phyloP scores from a whole-genome alignment of 2,329 filamentous ascomycete genomes.

The Juglanconis oblonga region DNA sequence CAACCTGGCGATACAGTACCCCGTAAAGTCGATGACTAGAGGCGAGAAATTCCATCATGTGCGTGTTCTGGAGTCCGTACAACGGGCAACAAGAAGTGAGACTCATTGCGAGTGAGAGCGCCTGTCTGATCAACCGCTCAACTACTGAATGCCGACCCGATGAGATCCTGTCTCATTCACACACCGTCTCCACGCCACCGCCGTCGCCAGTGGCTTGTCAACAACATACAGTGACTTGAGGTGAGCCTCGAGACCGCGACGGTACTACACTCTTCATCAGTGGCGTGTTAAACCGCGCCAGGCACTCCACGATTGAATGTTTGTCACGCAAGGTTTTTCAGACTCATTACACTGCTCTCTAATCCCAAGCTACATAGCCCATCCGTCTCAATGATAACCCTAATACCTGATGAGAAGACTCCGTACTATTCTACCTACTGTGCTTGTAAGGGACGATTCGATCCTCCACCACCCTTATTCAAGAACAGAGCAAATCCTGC shows the following conservation, averaged over 20 bases:
- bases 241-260: neutral
- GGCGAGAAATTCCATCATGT: neutral
- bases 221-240: neutral
- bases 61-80: neutral
- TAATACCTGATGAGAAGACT: neutral
- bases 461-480: neutral
- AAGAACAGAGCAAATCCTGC: neutral
- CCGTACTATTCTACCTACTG: neutral
- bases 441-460: neutral
- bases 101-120: neutral
- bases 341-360: neutral
- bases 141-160: neutral
- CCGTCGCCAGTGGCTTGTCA: neutral
- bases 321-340: neutral
- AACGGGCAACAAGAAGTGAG: neutral
- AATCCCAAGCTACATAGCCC: neutral
- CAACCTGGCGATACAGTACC: neutral
- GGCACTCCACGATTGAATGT: neutral
- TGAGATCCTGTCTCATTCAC: neutral
- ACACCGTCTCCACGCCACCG: neutral
- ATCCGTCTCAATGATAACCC: neutral
- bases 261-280: neutral
- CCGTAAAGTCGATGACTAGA: neutral
- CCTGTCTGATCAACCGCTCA: no score
- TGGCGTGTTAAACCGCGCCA: no score